Conservation (phyloP, 2,329 filamentous ascomycete genomes). For the Cytospora mali region DNA sequence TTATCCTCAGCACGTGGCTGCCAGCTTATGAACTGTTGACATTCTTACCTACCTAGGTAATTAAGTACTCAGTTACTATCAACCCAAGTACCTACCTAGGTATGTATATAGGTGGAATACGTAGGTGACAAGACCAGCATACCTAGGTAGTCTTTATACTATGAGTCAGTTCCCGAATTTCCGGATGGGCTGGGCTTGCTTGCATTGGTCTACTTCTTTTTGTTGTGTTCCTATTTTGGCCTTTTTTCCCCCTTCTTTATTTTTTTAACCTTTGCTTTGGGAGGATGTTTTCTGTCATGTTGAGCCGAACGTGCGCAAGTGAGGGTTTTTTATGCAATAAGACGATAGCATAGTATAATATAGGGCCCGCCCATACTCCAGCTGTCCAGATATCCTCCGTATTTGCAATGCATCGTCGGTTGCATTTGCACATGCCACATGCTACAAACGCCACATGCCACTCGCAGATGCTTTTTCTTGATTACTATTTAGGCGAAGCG, state of each 20-base stretch:
- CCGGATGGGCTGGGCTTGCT: constrained; percentile 6
- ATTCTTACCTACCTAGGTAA: too few relatives aligned
- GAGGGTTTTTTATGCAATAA: not conserved
- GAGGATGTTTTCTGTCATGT: not conserved
- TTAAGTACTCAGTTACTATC: too few relatives aligned
- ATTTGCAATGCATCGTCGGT: not conserved
- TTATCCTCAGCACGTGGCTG: not conserved
- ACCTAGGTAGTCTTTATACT: too few relatives aligned
- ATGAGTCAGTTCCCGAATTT: constrained; percentile 3
- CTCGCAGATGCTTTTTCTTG: constrained; percentile 4
- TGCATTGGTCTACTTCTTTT: constrained; percentile 13
- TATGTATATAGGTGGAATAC: too few relatives aligned
- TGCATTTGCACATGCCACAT: constrained; percentile 19
- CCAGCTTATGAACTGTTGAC: not conserved
- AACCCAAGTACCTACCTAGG: too few relatives aligned
- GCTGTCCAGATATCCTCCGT: not conserved
- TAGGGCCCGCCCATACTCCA: not conserved
- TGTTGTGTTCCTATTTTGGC: not conserved
- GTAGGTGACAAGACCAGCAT: too few relatives aligned
- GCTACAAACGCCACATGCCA: too few relatives aligned
- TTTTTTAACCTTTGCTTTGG: not conserved
- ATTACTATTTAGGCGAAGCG: constrained; percentile 17
- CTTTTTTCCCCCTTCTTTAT: not conserved
- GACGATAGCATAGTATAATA: not conserved
- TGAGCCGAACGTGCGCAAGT: not conserved